Conservation (phyloP, 352 stramenopile genomes). For the Phytophthora chlamydospora region DNA sequence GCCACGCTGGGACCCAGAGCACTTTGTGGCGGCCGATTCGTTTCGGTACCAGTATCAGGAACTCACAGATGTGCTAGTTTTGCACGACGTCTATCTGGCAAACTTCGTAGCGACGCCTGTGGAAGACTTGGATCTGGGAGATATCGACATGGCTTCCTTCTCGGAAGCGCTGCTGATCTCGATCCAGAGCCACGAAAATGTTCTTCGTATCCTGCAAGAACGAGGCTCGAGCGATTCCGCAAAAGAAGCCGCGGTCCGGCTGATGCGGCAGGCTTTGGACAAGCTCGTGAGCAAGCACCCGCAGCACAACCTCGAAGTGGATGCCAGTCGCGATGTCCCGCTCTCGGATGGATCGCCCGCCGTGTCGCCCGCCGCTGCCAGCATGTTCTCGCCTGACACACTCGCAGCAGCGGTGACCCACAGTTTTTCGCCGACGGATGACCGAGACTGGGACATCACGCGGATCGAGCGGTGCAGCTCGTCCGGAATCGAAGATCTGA, state of each 20-base stretch:
- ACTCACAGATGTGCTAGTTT: conserved; percentile 71
- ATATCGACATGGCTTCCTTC: conserved; percentile 80
- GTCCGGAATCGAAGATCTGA: conserved; percentile 60
- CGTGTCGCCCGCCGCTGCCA: conserved; percentile 13
- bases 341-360: conserved; percentile 20
- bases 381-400: conserved; percentile 17
- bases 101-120: conserved; percentile 66
- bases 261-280: conserved; percentile 79
- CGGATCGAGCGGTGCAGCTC: conserved; percentile 46
- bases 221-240: conserved; percentile 59
- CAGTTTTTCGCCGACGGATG: conserved; percentile 31
- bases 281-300: conserved; percentile 79
- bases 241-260: conserved; percentile 60
- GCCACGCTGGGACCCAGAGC: conserved; percentile 82
- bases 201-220: conserved; percentile 78
- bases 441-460: conserved; percentile 32
- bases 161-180: conserved; percentile 81
- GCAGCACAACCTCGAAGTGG: conserved; percentile 80
- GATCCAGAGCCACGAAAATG: conserved; percentile 85
- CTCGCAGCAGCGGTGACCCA: conserved; percentile 13
- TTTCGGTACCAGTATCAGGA: conserved; percentile 88
- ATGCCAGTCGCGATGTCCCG: conserved; percentile 1
- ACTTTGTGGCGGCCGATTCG: conserved; percentile 87
- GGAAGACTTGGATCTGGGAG: conserved; percentile 60
- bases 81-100: conserved; percentile 84